A percentile compares a stretch with the other conserved stretches of the same genome.
These are phyloP conservation scores for Truncatella angustata DNA, from an alignment of 2,329 filamentous ascomycete species.

Conservation along the genomic window DNA sequence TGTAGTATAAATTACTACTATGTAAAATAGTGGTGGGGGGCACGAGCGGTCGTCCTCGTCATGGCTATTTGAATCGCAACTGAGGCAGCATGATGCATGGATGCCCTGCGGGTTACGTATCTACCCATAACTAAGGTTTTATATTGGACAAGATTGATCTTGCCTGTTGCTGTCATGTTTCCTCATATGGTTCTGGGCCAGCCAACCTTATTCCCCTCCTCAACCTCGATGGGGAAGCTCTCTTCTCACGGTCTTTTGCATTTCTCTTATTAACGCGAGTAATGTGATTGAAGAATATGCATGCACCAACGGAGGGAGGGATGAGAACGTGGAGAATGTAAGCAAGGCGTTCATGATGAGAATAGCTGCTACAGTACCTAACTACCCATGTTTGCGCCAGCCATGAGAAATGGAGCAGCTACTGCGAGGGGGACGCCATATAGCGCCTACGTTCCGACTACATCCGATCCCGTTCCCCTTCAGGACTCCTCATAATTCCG, in stretches of 20 bases:
- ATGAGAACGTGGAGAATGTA: background rate
- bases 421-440: conserved; percentile 6
- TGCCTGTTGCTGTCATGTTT: no score
- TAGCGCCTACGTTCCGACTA: conserved; percentile 1
- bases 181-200: no score
- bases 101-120: background rate
- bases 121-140: background rate
- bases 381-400: conserved; percentile 3
- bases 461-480: background rate
- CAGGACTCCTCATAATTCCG: background rate
- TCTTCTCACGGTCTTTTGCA: background rate
- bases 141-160: no score
- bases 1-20: conserved; percentile 2
- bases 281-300: background rate
- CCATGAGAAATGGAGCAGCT: conserved; percentile 2
- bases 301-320: background rate
- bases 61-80: background rate
- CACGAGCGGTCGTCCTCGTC: background rate
- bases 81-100: background rate
- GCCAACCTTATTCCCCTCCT: background rate
- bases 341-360: background rate
- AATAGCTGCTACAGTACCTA: no score
- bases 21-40: background rate
- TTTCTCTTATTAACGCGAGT: background rate
- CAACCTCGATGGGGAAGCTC: background rate